These are phyloP conservation scores for Aspergillus spinulosporus DNA, from an alignment of 2,329 filamentous ascomycete species.

Conservation along the genomic window DNA sequence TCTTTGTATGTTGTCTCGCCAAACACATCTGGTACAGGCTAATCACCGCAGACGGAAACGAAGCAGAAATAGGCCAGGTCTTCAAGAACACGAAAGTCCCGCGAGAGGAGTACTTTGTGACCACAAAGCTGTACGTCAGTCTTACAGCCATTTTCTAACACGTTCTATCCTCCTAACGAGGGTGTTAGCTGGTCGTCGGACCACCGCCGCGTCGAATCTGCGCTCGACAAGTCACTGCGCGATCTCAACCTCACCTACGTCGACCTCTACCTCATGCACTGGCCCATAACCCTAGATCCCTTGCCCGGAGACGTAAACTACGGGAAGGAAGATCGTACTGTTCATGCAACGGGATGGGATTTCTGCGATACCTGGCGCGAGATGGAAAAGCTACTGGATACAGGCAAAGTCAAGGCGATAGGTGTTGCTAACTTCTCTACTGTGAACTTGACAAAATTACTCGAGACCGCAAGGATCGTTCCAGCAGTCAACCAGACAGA, in stretches of 20 bases:
- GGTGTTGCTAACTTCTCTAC: constrained; percentile 10
- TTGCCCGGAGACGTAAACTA: background rate
- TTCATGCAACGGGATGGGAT: constrained; percentile 1
- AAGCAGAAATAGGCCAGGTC: constrained; percentile 10
- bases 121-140: constrained; percentile 6
- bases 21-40: background rate
- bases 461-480: background rate
- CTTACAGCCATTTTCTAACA: background rate
- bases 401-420: constrained; percentile 4
- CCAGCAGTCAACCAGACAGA: constrained; percentile 7
- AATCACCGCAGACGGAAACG: constrained; percentile 7
- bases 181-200: constrained; percentile 7
- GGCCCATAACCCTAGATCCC: constrained; percentile 3
- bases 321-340: constrained; percentile 8
- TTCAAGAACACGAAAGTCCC: constrained; percentile 1
- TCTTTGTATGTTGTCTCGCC: constrained; percentile 1
- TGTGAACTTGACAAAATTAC: background rate
- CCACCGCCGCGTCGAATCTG: constrained; percentile 10
- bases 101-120: constrained; percentile 4
- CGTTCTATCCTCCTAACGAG: background rate
- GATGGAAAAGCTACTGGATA: constrained; percentile 8
- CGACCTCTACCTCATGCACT: constrained; percentile 13
- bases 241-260: constrained; percentile 4
- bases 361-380: constrained; percentile 9
- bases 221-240: constrained; percentile 7